Evolutionary conservation across 1,139 yeast genomes (phyloP).

Genomic region (Hyphopichia fennica): DNA sequence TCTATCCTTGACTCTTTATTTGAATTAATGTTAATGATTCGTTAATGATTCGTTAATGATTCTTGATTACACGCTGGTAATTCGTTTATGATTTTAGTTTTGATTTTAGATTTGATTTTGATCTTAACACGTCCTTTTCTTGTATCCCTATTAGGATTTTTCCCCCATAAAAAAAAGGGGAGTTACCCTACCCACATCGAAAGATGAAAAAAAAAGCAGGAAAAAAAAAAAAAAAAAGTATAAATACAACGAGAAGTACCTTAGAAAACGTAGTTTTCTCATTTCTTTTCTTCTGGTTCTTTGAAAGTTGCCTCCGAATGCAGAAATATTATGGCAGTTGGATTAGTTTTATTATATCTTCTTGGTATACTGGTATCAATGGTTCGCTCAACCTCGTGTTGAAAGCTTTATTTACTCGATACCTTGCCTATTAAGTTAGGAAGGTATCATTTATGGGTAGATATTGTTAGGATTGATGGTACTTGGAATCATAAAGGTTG

Average conservation of each 20-base stretch:
- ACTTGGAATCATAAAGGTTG: slow-evolving; percentile 17
- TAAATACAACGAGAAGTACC: background rate
- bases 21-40: too few species aligned
- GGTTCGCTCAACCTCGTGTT: slow-evolving; percentile 11
- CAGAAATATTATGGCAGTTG: slow-evolving; percentile 30
- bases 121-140: too few species aligned
- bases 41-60: too few species aligned
- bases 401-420: slow-evolving; percentile 14
- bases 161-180: background rate
- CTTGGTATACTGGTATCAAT: slow-evolving; percentile 4
- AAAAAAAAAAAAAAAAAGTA: background rate
- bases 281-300: slow-evolving; percentile 17
- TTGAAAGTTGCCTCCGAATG: slow-evolving; percentile 44
- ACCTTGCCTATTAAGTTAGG: slow-evolving; percentile 57
- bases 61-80: too few species aligned
- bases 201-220: too few species aligned
- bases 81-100: too few species aligned
- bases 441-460: slow-evolving; percentile 19
- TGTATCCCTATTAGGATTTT: too few species aligned
- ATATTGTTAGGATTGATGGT: slow-evolving; percentile 14
- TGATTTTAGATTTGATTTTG: too few species aligned
- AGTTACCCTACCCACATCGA: background rate
- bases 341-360: slow-evolving; percentile 14
- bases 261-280: slow-evolving; percentile 1
- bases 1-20: too few species aligned